phyloP scores from a whole-genome alignment of 2,329 filamentous ascomycete species.

The Penicillium sp. region DNA sequence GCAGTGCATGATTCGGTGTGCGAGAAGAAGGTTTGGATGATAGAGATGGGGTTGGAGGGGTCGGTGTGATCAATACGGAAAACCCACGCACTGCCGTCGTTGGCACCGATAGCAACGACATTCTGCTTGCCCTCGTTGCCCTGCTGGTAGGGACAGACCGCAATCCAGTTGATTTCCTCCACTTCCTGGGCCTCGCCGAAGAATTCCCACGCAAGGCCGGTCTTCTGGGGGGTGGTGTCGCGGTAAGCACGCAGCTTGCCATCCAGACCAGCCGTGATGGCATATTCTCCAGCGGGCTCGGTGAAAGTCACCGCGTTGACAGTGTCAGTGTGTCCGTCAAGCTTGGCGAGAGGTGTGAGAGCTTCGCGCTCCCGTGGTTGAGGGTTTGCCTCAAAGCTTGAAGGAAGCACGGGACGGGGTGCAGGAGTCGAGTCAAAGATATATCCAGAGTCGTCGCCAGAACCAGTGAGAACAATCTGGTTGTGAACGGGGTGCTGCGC shows the following conservation, averaged over 20 bases:
- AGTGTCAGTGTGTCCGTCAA: slow-evolving; percentile 91
- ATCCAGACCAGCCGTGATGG: slow-evolving; percentile 86
- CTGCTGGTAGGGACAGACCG: slow-evolving; percentile 67
- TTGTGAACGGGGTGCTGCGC: slow-evolving; percentile 83
- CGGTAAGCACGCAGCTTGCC: slow-evolving; percentile 76
- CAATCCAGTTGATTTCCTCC: slow-evolving; percentile 91
- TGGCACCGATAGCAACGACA: slow-evolving; percentile 82
- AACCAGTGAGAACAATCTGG: slow-evolving; percentile 82
- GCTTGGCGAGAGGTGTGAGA: slow-evolving; percentile 67
- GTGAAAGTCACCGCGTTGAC: slow-evolving; percentile 88
- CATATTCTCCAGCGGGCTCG: slow-evolving; percentile 76
- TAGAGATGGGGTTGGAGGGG: slow-evolving; percentile 65
- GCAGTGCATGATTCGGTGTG: slow-evolving; percentile 86
- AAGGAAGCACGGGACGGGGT: slow-evolving; percentile 68
- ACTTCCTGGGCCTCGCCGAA: slow-evolving; percentile 83
- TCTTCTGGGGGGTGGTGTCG: slow-evolving; percentile 48
- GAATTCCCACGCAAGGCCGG: slow-evolving; percentile 62
- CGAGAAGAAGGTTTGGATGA: slow-evolving; percentile 89
- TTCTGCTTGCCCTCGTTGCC: slow-evolving; percentile 64
- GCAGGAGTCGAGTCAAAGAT: slow-evolving; percentile 74
- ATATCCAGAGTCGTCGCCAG: slow-evolving; percentile 82
- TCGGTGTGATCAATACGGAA: slow-evolving; percentile 78
- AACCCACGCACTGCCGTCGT: slow-evolving; percentile 92
- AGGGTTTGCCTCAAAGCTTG: slow-evolving; percentile 71
- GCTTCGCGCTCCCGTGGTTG: slow-evolving; percentile 60